Percentiles rank a stretch among this genome's conserved stretches.
phyloP scores from a whole-genome alignment of 1,139 yeast species.

The Yamadazyma triangularis region DNA sequence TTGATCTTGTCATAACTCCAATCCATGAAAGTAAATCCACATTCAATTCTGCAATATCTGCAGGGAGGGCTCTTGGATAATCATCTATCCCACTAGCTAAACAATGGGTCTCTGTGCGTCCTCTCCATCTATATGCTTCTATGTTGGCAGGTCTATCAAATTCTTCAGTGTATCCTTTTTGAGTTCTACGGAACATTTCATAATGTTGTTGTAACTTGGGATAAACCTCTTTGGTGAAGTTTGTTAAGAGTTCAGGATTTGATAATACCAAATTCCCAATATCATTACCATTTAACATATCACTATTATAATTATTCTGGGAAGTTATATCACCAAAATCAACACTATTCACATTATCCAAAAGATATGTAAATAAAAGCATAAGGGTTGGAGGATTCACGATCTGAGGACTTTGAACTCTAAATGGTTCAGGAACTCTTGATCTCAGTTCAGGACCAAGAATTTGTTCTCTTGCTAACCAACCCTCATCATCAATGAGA shows the following conservation, averaged over 20 bases:
- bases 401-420: constrained; percentile 80
- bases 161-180: constrained; percentile 69
- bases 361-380: constrained; percentile 67
- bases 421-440: constrained; percentile 83
- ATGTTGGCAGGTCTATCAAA: constrained; percentile 53
- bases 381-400: constrained; percentile 96
- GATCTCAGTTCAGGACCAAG: constrained; percentile 88
- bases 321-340: constrained; percentile 17
- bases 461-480: constrained; percentile 96
- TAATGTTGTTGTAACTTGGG: constrained; percentile 76
- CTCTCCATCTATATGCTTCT: constrained; percentile 93
- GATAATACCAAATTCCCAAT: constrained; percentile 52
- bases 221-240: constrained; percentile 63
- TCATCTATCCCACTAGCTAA: constrained; percentile 94
- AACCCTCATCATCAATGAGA: constrained; percentile 83
- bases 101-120: constrained; percentile 80
- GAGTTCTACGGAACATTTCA: constrained; percentile 82
- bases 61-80: constrained; percentile 80
- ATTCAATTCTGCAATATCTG: constrained; percentile 85
- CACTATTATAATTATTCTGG: constrained; percentile 16
- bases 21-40: constrained; percentile 92
- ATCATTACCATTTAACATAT: constrained; percentile 11
- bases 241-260: constrained; percentile 57
- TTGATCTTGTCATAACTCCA: constrained; percentile 83
- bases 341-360: constrained; percentile 36